These are phyloP conservation scores for Plantago major DNA, from an alignment of 257 asterid genomes.

Conservation along the genomic window DNA sequence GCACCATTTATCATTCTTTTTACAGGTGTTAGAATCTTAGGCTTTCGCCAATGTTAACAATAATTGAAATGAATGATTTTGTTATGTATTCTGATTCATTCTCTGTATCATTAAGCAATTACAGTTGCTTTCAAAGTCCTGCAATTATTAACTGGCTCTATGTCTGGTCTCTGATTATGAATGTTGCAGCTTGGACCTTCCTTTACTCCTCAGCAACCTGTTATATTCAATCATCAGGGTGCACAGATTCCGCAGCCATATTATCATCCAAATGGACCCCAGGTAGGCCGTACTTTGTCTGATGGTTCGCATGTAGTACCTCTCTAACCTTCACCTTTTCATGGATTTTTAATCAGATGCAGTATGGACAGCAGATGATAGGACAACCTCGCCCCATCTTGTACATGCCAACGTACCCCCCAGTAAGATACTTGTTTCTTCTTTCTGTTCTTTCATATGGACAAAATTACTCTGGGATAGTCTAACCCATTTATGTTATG, in stretches of 20 bases:
- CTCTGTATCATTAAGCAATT: no score
- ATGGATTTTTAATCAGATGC: conserved; percentile 23
- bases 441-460: no score
- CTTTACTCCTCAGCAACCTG: conserved; percentile 63
- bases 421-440: conserved; percentile 42
- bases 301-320: conserved; percentile 5
- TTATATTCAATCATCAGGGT: conserved; percentile 73
- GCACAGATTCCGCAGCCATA: conserved; percentile 63
- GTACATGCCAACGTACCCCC: conserved; percentile 77
- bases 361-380: conserved; percentile 91
- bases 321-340: background rate
- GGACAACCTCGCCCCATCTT: conserved; percentile 85
- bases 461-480: no score
- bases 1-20: no score
- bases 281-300: conserved; percentile 41
- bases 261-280: conserved; percentile 88
- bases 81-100: no score
- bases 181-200: conserved; percentile 67
- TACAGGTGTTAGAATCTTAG: background rate
- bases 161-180: conserved; percentile 17
- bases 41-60: conserved; percentile 3
- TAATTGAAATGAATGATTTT: no score
- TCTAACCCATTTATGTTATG: no score
- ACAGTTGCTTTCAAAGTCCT: no score
- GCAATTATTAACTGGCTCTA: no score